A percentile compares a stretch with the other conserved stretches of the same genome.
These are phyloP conservation scores for Laguncularia racemosa DNA, from an alignment of 345 rosid species.

Conservation along the genomic window DNA sequence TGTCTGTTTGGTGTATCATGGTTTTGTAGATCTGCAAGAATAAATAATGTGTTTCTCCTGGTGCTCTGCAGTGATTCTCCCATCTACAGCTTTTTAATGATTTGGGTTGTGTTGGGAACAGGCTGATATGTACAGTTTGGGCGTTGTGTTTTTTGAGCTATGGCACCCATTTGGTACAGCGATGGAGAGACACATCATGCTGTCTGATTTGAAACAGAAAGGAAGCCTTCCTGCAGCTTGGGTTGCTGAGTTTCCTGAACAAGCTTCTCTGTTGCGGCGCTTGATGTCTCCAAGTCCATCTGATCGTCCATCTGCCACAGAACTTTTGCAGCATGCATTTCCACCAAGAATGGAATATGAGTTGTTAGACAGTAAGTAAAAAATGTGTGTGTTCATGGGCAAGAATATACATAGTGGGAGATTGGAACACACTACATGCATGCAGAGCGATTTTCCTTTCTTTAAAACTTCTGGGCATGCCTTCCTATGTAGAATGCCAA, in stretches of 20 bases:
- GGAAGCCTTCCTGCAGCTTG: constrained; percentile 77
- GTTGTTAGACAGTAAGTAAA: constrained; percentile 71
- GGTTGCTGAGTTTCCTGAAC: constrained; percentile 82
- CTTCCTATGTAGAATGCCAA: too few relatives aligned
- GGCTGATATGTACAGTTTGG: constrained; percentile 99
- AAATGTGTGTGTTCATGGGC: neutral
- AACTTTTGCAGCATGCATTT: constrained; percentile 70
- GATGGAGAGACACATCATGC: constrained; percentile 74
- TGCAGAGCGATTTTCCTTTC: neutral
- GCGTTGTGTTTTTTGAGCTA: constrained; percentile 88
- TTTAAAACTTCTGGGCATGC: too few relatives aligned
- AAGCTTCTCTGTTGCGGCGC: constrained; percentile 60
- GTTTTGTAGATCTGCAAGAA: too few relatives aligned
- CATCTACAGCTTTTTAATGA: constrained; percentile 4
- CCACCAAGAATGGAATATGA: constrained; percentile 94
- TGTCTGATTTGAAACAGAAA: constrained; percentile 79
- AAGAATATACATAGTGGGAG: neutral
- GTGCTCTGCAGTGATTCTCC: neutral
- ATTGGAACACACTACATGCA: neutral
- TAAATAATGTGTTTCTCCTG: neutral
- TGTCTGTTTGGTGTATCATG: too few relatives aligned
- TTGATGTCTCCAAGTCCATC: constrained; percentile 94
- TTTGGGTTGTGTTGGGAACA: constrained; percentile 22
- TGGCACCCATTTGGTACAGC: constrained; percentile 96
- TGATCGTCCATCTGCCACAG: constrained; percentile 92